Evolutionary conservation across 2,329 filamentous ascomycete genomes (phyloP), one percentile per base, ranked within the genome.

Genomic region (Xylaria sp.): DNA sequence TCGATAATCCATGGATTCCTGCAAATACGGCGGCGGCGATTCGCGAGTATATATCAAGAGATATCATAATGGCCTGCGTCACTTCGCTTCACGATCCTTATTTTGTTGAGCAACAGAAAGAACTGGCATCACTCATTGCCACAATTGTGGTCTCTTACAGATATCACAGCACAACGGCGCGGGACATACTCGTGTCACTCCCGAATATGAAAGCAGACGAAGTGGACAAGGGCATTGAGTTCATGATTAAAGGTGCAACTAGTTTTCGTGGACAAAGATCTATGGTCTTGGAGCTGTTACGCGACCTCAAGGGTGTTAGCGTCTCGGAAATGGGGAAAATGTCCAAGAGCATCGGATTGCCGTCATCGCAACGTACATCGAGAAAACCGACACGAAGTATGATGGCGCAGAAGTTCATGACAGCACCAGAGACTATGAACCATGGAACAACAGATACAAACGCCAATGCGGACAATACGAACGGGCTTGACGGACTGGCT

Each of bases 91-190:
- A 98, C 81, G 96, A 99, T 74, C 91, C 94, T 0, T 98, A 98
- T 80, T 99, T 98, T 80, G 94, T 98, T 41, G 96, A 99, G 74
- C 89, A 97, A 71, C 96, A 99, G 77, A 95, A 94, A 78, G 94
- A 99, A 61, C 86, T 99, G 25, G 95, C 94, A 0, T 88, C 90
- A 25, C 85, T 98, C 46, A 97, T 99, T 70, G 94, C 94, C 0
- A 88, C 91, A 3, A 96, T 98, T 70, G 86, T 97, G 75, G 87
- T 91, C 9, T 88, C 92, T 70, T 97, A 97, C 78, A 88, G 89
- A 13, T 84, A 88, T 0, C 81, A 88, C 39, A 94, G 91, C 8
- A 77, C 85, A 7, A 96, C 92, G 0, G 93, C 94, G 0, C 86
- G 90, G 23, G 84, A 90, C 5, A 88, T 98, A 48, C 86, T 99